Evolutionary conservation across 2,329 filamentous ascomycete species (phyloP).

Genomic region (Phialophora tarda): DNA sequence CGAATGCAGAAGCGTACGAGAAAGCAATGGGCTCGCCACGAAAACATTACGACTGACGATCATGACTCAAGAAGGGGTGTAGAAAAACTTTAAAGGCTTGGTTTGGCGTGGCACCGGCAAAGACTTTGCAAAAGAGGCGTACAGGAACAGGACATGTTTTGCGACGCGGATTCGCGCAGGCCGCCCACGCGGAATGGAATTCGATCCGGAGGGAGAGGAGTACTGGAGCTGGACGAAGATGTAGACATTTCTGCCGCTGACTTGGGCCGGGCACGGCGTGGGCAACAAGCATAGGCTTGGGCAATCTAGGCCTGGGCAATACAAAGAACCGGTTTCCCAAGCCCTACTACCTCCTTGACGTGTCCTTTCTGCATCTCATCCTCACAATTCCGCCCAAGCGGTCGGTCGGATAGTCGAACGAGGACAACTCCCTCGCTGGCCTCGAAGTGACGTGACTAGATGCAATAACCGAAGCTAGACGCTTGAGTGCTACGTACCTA

Average conservation of each 20-base stretch:
- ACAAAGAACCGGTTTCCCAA: not conserved
- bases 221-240: not conserved
- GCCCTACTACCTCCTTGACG: not conserved
- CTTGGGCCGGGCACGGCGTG: not conserved
- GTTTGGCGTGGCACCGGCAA: not conserved
- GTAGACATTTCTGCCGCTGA: not conserved
- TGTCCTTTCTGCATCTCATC: not conserved
- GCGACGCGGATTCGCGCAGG: not conserved
- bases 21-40: constrained; percentile 1
- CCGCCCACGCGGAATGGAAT: not conserved
- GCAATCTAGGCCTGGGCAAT: not conserved
- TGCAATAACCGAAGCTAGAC: too few species aligned
- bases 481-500: too few species aligned
- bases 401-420: not conserved
- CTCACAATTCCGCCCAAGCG: not conserved
- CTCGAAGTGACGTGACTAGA: too few species aligned
- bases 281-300: too few species aligned
- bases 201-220: not conserved
- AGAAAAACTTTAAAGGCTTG: not conserved
- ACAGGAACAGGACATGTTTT: not conserved
- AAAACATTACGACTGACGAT: not conserved
- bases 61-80: not conserved
- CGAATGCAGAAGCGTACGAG: not conserved
- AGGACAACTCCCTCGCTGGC: not conserved
- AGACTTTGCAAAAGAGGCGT: not conserved